Evolutionary conservation across 352 stramenopile species (phyloP), one percentile per base, ranked within the genome.

Genomic region (Globisporangium solare): DNA sequence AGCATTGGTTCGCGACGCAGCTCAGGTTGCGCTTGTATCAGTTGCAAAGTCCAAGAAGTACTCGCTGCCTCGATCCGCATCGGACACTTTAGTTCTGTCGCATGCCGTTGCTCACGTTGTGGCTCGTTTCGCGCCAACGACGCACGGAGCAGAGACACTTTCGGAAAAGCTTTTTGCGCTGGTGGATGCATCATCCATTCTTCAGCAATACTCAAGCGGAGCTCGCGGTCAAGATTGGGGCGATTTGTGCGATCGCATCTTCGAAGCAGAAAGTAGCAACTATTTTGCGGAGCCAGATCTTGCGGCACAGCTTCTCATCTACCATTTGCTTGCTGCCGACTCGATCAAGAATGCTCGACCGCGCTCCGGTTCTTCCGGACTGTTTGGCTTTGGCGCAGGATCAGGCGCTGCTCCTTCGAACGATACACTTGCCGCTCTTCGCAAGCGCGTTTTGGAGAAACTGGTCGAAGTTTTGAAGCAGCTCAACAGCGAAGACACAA

Each of bases 191-290:
- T 63, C 67, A 1, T 63, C 52, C 2, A 51, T 82, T 32, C 63
- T 92, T 12, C 40, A 63, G 4, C 66, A 83, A 17, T 87, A 82
- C 55, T 50, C 70, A 35, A 66, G 64, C 46, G 61, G 46, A n/a
- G 53, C 64, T 18, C 70, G 75, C 47, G 66, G 68, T 0, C 64
- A 76, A 47, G 73, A 86, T 48, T 80, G 70, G 64, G 68, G 78
- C 32, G 67, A 89, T 45, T 58, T 90, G 8, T 86, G 74, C 51
- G 68, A 70, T 46, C 76, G 76, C 42, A 92, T 92, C 54, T 92
- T 92, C 50, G 83, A 92, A 53, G 70, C 78, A 7, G 83, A 92
- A 61, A 88, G 77, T 63, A 83, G 68, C 62, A 92, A 92, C 54
- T 92, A 86, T 56, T 92, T 86, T 51, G 76, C 71, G 27, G 79